Conservation (phyloP, 768 basidiomycete genomes). For the Phanerochaete sordida region DNA sequence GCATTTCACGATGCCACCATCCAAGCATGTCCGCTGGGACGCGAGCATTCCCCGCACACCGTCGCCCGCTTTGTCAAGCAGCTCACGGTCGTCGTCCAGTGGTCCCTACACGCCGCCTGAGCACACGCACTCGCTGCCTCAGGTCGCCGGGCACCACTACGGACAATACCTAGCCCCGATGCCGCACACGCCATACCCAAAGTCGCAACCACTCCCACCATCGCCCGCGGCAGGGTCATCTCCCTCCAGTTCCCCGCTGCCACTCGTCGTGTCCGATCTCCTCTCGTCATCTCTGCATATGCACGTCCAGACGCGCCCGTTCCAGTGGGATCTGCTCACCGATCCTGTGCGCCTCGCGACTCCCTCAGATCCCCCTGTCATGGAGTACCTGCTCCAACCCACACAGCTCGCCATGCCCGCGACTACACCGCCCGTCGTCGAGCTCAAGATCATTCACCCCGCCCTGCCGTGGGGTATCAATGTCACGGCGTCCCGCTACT, state of each 20-base stretch:
- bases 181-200: constrained; percentile 3
- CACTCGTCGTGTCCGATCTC: not conserved
- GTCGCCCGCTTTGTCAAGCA: constrained; percentile 18
- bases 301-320: not conserved
- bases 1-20: constrained; percentile 13
- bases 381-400: constrained; percentile 20
- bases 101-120: constrained; percentile 19
- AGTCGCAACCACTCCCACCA: not conserved
- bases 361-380: not conserved
- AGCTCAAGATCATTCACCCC: constrained; percentile 28
- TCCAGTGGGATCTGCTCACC: constrained; percentile 2
- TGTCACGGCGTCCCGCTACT: constrained; percentile 23
- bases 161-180: not conserved
- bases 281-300: not conserved
- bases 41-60: constrained; percentile 15
- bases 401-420: constrained; percentile 26
- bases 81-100: constrained; percentile 18
- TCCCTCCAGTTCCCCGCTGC: not conserved
- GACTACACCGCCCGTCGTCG: constrained; percentile 23
- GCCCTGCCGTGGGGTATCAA: constrained; percentile 31
- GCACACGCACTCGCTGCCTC: not conserved
- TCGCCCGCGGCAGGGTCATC: constrained; percentile 1
- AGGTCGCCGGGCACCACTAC: constrained; percentile 4
- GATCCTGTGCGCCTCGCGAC: constrained; percentile 3
- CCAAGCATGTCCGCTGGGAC: constrained; percentile 22